Conservation (phyloP, 2,329 filamentous ascomycete genomes). For the Colletotrichum sp. region DNA sequence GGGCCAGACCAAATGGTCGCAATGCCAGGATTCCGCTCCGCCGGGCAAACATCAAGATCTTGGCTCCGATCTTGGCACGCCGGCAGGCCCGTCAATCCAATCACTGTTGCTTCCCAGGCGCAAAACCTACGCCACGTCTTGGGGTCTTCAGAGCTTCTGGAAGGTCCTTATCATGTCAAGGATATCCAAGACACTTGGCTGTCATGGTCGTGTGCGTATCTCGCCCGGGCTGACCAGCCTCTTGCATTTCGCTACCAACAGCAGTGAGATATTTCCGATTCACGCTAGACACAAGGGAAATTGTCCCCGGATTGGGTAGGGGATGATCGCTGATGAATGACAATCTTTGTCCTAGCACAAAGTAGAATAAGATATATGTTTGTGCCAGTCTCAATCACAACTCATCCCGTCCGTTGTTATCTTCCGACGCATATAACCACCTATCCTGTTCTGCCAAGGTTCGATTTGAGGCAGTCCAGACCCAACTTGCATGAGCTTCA, state of each 20-base stretch:
- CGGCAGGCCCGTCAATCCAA: background rate
- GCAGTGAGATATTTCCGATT: background rate
- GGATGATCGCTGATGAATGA: background rate
- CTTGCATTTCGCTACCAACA: background rate
- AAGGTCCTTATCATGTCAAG: background rate
- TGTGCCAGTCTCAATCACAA: background rate
- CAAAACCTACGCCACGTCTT: background rate
- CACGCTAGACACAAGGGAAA: background rate
- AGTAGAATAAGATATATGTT: background rate
- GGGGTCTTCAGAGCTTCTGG: background rate
- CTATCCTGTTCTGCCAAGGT: too few species aligned
- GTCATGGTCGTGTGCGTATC: background rate
- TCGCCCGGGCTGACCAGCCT: background rate
- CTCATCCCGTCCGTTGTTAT: background rate
- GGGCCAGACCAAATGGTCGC: background rate
- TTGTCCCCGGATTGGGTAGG: background rate
- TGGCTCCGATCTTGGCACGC: background rate
- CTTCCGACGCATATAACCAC: too few species aligned
- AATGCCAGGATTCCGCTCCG: background rate
- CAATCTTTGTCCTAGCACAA: background rate
- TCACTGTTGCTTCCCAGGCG: fast-evolving
- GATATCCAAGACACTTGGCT: slow-evolving; percentile 1
- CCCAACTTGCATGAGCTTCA: background rate
- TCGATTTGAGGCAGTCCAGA: too few species aligned
- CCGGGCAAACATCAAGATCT: background rate